phyloP scores from a whole-genome alignment of 306 rosid species.

The Dalbergia oliveri region DNA sequence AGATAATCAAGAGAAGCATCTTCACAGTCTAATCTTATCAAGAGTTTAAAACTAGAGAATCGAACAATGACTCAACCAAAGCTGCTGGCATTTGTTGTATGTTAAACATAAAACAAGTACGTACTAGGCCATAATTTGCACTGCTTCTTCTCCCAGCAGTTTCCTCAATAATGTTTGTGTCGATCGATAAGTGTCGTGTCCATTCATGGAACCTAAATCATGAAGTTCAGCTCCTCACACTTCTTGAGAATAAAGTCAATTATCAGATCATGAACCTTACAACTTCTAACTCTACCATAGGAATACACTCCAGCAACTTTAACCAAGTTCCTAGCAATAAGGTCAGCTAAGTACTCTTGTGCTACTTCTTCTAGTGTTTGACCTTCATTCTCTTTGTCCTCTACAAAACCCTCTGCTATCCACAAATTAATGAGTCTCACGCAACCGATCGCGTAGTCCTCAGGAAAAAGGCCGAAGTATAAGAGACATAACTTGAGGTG shows the following conservation, averaged over 20 bases:
- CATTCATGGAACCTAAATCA: background rate
- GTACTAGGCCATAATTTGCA: background rate
- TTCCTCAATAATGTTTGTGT: background rate
- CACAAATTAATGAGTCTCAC: slow-evolving; percentile 8
- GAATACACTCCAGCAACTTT: background rate
- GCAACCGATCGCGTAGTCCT: background rate
- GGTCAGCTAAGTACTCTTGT: slow-evolving; percentile 10
- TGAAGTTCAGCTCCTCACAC: slow-evolving; percentile 1
- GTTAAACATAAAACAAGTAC: slow-evolving; percentile 9
- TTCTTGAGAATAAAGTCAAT: background rate
- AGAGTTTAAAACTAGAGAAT: slow-evolving; percentile 26
- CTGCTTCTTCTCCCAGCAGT: background rate
- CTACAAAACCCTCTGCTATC: slow-evolving; percentile 32
- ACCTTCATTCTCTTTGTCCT: background rate
- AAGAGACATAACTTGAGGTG: background rate
- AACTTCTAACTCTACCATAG: background rate
- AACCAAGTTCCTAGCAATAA: background rate
- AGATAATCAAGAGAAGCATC: background rate
- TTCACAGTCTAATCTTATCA: slow-evolving; percentile 31
- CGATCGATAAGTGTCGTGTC: slow-evolving; percentile 27
- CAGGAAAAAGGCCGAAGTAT: slow-evolving; percentile 11
- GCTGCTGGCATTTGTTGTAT: background rate
- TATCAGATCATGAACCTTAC: slow-evolving; percentile 2
- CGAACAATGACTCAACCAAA: background rate
- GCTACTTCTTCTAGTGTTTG: slow-evolving; percentile 1